Evolutionary conservation across 805 yeast genomes (phyloP), one percentile per base, ranked within the genome.

Genomic region (Nakazawaea holstii): DNA sequence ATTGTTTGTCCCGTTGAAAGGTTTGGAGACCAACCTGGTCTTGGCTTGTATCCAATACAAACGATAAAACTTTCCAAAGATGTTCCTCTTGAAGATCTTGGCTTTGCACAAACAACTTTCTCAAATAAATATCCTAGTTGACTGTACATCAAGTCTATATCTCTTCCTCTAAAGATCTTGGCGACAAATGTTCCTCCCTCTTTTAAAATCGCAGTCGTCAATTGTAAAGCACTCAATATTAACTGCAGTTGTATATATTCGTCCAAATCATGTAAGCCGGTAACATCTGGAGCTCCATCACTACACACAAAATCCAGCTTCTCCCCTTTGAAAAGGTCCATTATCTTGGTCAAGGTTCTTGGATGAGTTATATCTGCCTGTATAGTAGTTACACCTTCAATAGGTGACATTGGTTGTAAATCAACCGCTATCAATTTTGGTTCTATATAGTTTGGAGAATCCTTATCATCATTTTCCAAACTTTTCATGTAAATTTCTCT

Each of bases 351-450:
- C 45, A 94, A 72, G 0, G 99, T 94, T 59, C 81, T 80, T 13
- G 99, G 97, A 67, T 94, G 97, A 1, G 99, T 94, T 55, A 94
- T 94, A 66, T 94, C 99, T 1, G 98, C 98, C 64, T 94, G 98
- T 44, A 94, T 66, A 2, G 95, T 83, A 1, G 82, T 85, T 13
- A 94, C 98, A 44, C 95, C 88, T 2, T 80, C 81, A n/a, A 94
- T 87, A 1, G 98, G 98, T 0, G 95, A 82, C 95, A 94, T 94
- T 6, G 99, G 97, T 62, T 94, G 99, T 47, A 94, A 71, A 64
- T 94, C 99, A 1, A 94, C 99, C 0, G 97, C 89, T 8, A 94
- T 95, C 39, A 94, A 88, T 57, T 83, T 87, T 35, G 87, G 80
- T 31, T 73, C 70, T 8, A 59, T 55, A 7, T 58, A 57, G 5